Conservation (phyloP, 768 basidiomycete genomes). For the Russula virescens region DNA sequence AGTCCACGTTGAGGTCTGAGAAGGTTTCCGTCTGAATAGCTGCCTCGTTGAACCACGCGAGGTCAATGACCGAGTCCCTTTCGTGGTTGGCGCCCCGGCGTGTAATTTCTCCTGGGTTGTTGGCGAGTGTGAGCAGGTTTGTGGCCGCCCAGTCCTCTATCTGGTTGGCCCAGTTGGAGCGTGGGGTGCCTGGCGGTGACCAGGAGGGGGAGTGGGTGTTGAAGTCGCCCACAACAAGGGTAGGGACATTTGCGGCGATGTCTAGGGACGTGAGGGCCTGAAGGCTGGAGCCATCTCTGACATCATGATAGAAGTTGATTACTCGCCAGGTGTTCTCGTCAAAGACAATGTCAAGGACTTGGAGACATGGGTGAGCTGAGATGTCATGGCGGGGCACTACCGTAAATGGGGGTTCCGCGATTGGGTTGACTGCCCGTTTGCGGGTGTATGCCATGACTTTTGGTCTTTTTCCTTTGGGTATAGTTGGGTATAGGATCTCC, state of each 20-base stretch:
- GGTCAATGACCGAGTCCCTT: no score
- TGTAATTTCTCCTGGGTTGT: no score
- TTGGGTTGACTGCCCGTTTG: background rate
- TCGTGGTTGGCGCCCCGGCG: no score
- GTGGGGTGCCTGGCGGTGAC: background rate
- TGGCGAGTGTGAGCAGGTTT: background rate
- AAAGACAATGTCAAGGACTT: background rate
- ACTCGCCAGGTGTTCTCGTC: background rate
- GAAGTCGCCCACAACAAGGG: background rate
- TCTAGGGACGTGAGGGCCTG: background rate
- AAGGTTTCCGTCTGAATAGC: no score
- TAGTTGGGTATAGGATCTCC: background rate
- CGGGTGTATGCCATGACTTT: background rate
- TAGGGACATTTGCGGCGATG: background rate
- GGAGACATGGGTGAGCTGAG: background rate
- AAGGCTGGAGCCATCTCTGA: background rate
- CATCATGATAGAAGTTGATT: background rate
- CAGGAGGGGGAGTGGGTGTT: background rate
- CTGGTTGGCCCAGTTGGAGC: background rate
- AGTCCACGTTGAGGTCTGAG: no score
- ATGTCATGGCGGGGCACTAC: no score
- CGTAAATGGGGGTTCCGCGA: no score
- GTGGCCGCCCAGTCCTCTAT: background rate
- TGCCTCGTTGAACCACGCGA: no score
- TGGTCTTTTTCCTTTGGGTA: background rate